Base-by-base conservation (phyloP, 2,329 filamentous ascomycete species). In the Xylariaceae sp. region DNA sequence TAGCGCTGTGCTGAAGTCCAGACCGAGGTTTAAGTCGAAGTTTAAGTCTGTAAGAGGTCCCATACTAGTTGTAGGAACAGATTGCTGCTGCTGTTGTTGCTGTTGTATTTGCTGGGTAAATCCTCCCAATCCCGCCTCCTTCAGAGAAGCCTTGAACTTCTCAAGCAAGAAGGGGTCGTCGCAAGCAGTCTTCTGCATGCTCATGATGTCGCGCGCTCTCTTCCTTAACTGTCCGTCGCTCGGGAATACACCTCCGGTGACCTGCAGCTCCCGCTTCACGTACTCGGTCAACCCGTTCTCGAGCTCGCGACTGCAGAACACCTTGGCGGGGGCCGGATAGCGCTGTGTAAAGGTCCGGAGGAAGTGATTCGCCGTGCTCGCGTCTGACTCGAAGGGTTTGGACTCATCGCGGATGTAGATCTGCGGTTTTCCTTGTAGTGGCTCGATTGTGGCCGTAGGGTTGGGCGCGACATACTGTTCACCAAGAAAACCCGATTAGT, bases 251-350 rank as follows among this genome's bases (percentile, higher is more conserved):
- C n/a, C 52, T 3, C 65, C 66, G 1, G 55, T 60, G 4, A 53
- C 55, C 5, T 57, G 48, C 5, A 71, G 50, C 43, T 69, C 59
- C 2, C 57, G 52, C 19, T 64, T 59, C 5, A 76, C 71, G 46
- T 70, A 76, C 13, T 66, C 63, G 9, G 64, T 54, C 11, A 81
- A 60, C 2, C 70, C 73, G n/a, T 55, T 61, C 55, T 81, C 77
- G 15, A 81, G 64, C 50, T 79, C 74, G 5, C 73, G 64, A 13
- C 71, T 76, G 56, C 73, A 78, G 54, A 81, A 81, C 0, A 80
- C 65, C 7, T 57, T 57, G 0, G 73, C 70, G 0, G 71, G 72
- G 8, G 67, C 65, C 11, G 64, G 59, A 41, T 67, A 68, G 5
- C 68, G 63, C 7, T 59, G 64, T 1, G 62, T 59, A 24, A 76